Evolutionary conservation across 225 moss, liverwort and hornwort genomes (phyloP).

Genomic region (Bryum argenteum): DNA sequence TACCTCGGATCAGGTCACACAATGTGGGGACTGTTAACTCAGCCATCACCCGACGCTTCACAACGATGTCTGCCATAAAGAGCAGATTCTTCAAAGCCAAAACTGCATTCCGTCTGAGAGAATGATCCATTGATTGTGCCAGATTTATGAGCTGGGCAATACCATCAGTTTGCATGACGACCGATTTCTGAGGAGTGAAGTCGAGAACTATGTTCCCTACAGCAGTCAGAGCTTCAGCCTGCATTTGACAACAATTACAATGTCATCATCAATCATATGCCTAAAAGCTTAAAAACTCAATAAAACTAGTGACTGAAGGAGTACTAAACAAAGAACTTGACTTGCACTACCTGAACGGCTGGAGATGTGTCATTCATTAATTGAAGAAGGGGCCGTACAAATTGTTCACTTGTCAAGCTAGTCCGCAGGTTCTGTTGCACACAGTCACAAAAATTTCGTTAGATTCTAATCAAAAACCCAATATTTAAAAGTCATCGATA

Average conservation of each 20-base stretch:
- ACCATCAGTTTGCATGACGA: slow-evolving; percentile 87
- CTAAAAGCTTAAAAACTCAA: neutral
- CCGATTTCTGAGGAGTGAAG: slow-evolving; percentile 78
- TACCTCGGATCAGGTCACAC: slow-evolving; percentile 87
- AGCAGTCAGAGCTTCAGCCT: slow-evolving; percentile 89
- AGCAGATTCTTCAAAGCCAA: slow-evolving; percentile 96
- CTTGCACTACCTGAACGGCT: slow-evolving; percentile 73
- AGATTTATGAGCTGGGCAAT: slow-evolving; percentile 85
- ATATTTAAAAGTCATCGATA: neutral
- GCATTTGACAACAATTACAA: slow-evolving; percentile 24
- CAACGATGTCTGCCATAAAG: slow-evolving; percentile 85
- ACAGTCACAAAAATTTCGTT: neutral
- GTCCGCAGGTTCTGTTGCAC: slow-evolving; percentile 81
- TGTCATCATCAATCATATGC: too few species aligned
- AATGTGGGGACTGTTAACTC: slow-evolving; percentile 83
- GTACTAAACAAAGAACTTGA: neutral
- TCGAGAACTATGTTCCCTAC: slow-evolving; percentile 95
- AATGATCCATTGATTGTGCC: slow-evolving; percentile 87
- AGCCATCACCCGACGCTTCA: slow-evolving; percentile 80
- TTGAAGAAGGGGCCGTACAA: slow-evolving; percentile 77
- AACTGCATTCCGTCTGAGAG: slow-evolving; percentile 83
- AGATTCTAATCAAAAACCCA: neutral
- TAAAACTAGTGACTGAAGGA: neutral
- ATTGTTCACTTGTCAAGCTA: slow-evolving; percentile 72
- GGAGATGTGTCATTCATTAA: slow-evolving; percentile 79